Base-by-base conservation (phyloP, 306 rosid species). In the Inga leiocalycina region DNA sequence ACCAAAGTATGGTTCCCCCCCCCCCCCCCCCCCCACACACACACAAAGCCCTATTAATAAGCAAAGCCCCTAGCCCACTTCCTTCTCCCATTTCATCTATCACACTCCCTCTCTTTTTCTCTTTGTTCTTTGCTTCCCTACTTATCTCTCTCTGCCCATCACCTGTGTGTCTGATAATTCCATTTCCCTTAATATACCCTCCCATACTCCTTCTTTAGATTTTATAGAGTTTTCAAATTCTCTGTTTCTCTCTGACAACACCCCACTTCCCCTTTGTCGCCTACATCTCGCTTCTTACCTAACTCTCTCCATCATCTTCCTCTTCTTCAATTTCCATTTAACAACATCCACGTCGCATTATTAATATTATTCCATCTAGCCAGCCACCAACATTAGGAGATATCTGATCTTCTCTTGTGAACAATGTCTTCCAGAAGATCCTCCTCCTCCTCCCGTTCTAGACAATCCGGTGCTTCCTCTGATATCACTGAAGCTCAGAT, bases 361-460 rank as follows among this genome's bases (percentile, higher is more conserved):
- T 59, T 20, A 22, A 10, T 59, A 59, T 22, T 15, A 27, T 30
- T 30, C 39, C 20, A 30, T 30, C 19, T 27, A 30, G 70, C 64
- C 20, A 19, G 54, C 68, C 15, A 27, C 9, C 44, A 35, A 67
- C 72, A 67, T 6, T 12, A 67, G 1, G 13, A 16, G 17, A 67
- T 35, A 66, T 61, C 15, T 10, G 35, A 10, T 61, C 34, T 61
- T 22, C 16, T 5, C n/a, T 66, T 15, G 2, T 35, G 8, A 72
- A 86, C 71, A 74, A 90, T 90, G 95, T 91, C 95, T 0, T 76
- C 71, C 89, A 85, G 95, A 90, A 85, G 90, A 83, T 89, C 89
- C 0, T 89, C 89, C 3, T 89, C 89, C 1, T 89, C 89, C 1
- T 88, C 89, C 3, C 86, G 92, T 54, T 88, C 91, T 30, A 79